Evolutionary conservation across 257 asterid species (phyloP).

Genomic region (Mitragyna speciosa): DNA sequence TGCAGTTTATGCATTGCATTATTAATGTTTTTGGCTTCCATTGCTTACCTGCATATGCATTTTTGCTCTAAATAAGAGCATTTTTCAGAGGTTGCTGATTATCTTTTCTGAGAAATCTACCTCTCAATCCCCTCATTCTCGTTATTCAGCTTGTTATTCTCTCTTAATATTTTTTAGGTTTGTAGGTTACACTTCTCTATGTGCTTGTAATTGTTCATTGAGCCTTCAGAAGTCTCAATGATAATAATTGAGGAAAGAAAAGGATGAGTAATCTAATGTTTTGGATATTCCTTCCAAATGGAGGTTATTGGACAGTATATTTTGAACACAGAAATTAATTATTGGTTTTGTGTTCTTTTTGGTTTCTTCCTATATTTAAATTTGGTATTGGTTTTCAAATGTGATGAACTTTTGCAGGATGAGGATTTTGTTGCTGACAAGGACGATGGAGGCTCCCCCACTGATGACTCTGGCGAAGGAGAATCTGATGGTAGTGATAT

Average conservation of each 20-base stretch:
- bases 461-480: slow-evolving; percentile 90
- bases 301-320: not conserved
- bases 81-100: not conserved
- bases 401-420: slow-evolving; percentile 45
- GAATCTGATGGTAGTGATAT: slow-evolving; percentile 72
- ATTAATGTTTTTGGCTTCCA: not conserved
- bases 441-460: slow-evolving; percentile 92
- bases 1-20: not conserved
- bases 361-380: not conserved
- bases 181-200: not conserved
- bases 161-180: not conserved
- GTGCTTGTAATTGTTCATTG: not conserved
- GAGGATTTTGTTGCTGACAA: slow-evolving; percentile 73
- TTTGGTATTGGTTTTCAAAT: not conserved
- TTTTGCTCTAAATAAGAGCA: not conserved
- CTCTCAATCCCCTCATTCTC: not conserved
- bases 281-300: not conserved
- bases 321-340: not conserved
- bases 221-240: not conserved
- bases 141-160: not conserved
- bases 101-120: not conserved
- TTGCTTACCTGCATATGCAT: not conserved
- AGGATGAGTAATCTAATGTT: not conserved
- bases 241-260: not conserved
- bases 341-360: not conserved